These are phyloP conservation scores for Suillus hirtellus DNA, from an alignment of 768 basidiomycete genomes.

Conservation along the genomic window DNA sequence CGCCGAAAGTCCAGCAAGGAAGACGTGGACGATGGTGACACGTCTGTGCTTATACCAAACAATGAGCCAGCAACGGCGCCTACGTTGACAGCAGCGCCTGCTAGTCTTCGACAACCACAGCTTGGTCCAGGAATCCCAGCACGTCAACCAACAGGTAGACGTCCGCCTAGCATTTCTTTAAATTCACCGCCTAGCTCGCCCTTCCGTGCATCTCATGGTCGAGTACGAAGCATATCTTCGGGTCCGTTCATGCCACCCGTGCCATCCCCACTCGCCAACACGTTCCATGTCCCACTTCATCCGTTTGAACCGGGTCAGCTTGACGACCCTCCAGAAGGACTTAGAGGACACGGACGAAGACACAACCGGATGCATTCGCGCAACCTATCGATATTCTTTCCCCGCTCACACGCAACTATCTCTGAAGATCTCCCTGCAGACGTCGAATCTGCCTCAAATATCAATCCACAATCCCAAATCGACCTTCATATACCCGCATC, in stretches of 20 bases:
- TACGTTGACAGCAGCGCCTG: constrained; percentile 18
- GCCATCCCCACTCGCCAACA: neutral
- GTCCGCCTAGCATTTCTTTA: constrained; percentile 25
- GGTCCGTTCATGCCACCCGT: constrained; percentile 19
- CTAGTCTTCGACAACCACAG: constrained; percentile 22
- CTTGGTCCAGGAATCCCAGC: constrained; percentile 27
- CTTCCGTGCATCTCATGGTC: constrained; percentile 31
- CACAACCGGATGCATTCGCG: constrained; percentile 85
- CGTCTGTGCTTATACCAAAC: neutral
- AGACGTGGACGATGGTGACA: constrained; percentile 29
- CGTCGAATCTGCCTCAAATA: constrained; percentile 44
- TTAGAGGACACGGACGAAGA: constrained; percentile 32
- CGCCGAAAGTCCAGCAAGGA: constrained; percentile 48
- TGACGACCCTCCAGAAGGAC: constrained; percentile 16
- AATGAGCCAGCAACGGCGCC: constrained; percentile 11
- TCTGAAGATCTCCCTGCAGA: constrained; percentile 60
- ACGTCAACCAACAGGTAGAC: constrained; percentile 20
- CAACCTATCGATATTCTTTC: constrained; percentile 91
- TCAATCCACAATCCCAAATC: neutral
- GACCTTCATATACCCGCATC: constrained; percentile 45
- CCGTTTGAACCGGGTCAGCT: constrained; percentile 20
- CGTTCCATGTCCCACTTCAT: constrained; percentile 29
- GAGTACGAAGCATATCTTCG: constrained; percentile 36
- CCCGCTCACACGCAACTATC: constrained; percentile 63
- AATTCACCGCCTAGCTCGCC: constrained; percentile 34